These are phyloP conservation scores for Tephrocybe sp. DNA, from an alignment of 768 basidiomycete genomes.

Conservation along the genomic window DNA sequence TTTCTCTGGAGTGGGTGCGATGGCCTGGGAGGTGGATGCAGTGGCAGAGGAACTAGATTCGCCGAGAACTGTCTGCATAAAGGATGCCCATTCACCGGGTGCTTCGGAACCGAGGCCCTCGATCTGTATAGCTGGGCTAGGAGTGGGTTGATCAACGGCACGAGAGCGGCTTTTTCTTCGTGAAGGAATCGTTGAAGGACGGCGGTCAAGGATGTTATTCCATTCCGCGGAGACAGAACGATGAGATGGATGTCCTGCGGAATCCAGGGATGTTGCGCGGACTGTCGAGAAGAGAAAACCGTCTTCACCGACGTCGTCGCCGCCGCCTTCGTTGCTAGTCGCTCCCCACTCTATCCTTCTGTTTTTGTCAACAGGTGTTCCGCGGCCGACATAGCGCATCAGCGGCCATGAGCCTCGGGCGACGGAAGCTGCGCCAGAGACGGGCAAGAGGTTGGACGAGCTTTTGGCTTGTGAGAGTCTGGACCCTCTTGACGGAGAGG, in stretches of 20 bases:
- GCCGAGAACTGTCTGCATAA: constrained; percentile 37
- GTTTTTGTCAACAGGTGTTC: constrained; percentile 46
- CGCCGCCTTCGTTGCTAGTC: constrained; percentile 30
- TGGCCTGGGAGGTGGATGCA: constrained; percentile 6
- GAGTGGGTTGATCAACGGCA: constrained; percentile 12
- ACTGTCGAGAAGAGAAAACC: constrained; percentile 40
- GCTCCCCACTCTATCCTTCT: constrained; percentile 47
- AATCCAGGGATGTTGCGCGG: constrained; percentile 41
- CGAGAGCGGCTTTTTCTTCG: constrained; percentile 8
- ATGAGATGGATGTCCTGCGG: constrained; percentile 23
- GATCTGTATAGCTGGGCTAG: constrained; percentile 27
- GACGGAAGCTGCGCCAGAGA: constrained; percentile 27
- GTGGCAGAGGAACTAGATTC: constrained; percentile 21
- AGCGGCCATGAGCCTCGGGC: constrained; percentile 44
- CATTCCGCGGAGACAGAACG: constrained; percentile 42
- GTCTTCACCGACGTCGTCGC: constrained; percentile 42
- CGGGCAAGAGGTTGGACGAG: constrained; percentile 27
- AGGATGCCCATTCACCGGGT: constrained; percentile 40
- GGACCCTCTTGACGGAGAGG: constrained; percentile 21
- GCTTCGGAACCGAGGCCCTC: constrained; percentile 31
- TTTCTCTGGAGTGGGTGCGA: neutral
- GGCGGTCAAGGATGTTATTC: constrained; percentile 33
- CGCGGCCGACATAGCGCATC: constrained; percentile 43
- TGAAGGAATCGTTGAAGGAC: constrained; percentile 29
- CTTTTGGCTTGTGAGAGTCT: constrained; percentile 23